Base-by-base conservation (phyloP, 2,329 filamentous ascomycete genomes). In the Escovopsis weberi region DNA sequence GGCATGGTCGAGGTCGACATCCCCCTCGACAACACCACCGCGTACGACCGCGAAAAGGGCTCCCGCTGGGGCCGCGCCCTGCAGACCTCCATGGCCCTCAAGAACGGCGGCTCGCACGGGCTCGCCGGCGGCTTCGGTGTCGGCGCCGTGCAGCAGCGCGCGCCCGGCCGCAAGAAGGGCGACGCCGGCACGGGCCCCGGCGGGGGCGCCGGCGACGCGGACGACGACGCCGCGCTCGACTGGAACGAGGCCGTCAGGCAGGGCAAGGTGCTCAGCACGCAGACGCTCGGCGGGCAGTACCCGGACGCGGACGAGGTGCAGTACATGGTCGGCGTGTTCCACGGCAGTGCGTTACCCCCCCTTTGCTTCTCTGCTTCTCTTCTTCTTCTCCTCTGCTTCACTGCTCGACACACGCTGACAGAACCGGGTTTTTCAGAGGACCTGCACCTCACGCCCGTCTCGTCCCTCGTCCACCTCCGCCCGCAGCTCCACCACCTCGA, bases 401-500 rank as follows among this genome's bases (percentile, higher is more conserved):
- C 48, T 57, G 47, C 4, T 6, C 33, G 12, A n/a, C n/a, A n/a
- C n/a, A 26, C 12, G 11, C 12, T 44, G 26, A 39, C 35, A 35
- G 19, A 43, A 26, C 35, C n/a, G n/a, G 58, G 49, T 43, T 40
- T 41, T 10, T 12, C 49, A 88, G 85, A 85, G 52, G 79, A 93
- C 56, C 68, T 95, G 9, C 86, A 95, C 63, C 76, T 96, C 34
- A 93, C 86, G 1, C 84, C 83, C 23, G 75, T 93, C 38, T 78
- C 81, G 35, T 82, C 85, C 2, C 76, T 94, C 37, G 83, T 94
- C 36, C 85, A 94, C 57, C 78, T 98, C 55, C 83, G 88, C 4
- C 87, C 91, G 0, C 85, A 95, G 55, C 82, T 94, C 47, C 86
- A 94, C 62, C 87, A 96, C 63, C 72, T 96, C 51, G 91, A 96